Evolutionary conservation across 1,284 basidiomycete genomes (phyloP).

Genomic region (Boletellus deceptivus): DNA sequence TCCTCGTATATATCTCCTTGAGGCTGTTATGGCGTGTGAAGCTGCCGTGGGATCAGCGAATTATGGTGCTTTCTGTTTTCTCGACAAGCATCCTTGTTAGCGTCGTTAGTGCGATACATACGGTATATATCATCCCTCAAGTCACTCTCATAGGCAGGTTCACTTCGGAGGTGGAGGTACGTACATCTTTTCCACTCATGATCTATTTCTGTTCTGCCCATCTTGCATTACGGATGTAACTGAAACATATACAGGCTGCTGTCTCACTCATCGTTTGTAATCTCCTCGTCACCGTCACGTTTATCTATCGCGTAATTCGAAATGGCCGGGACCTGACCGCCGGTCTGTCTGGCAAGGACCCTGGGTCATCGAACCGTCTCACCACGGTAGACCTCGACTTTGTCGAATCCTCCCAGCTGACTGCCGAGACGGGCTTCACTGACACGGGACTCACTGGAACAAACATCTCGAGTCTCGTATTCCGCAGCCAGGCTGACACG

Average conservation of each 20-base stretch:
- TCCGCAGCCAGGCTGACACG: neutral
- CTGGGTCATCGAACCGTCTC: constrained; percentile 12
- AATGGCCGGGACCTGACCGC: constrained; percentile 10
- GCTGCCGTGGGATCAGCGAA: constrained; percentile 23
- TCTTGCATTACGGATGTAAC: too few relatives aligned
- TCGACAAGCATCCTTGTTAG: constrained; percentile 29
- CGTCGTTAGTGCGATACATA: constrained; percentile 26
- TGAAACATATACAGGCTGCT: constrained; percentile 9
- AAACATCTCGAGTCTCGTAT: constrained; percentile 11
- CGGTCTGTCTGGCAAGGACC: neutral
- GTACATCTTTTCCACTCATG: neutral
- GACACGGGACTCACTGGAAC: constrained; percentile 6
- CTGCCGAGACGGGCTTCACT: neutral
- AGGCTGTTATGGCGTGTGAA: constrained; percentile 27
- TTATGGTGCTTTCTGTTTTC: constrained; percentile 30
- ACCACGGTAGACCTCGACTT: constrained; percentile 28
- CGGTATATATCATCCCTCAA: constrained; percentile 18
- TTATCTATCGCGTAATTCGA: constrained; percentile 19
- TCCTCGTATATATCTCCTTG: constrained; percentile 26
- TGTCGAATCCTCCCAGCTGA: constrained; percentile 5
- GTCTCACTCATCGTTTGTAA: constrained; percentile 34
- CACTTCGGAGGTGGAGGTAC: constrained; percentile 26
- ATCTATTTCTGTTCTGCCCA: too few relatives aligned
- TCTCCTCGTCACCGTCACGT: constrained; percentile 30
- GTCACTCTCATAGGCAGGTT: constrained; percentile 1